Percentiles rank a stretch among this genome's conserved stretches.
Conservation (phyloP, 2,329 filamentous ascomycete species). For the Boeremia lycopersici region DNA sequence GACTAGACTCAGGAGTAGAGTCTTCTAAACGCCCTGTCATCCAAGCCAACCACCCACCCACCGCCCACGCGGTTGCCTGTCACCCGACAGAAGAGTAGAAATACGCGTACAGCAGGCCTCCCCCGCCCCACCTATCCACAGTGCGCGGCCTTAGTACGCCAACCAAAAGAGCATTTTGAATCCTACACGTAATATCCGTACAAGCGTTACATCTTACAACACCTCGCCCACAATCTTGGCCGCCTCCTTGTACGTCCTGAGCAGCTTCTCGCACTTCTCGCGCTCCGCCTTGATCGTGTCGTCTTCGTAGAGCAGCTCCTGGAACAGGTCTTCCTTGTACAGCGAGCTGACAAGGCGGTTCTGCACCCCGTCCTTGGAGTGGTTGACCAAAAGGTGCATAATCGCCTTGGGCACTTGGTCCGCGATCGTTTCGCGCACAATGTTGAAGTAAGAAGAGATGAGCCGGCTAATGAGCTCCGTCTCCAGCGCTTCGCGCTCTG, state of each 20-base stretch:
- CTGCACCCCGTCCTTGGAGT: slow-evolving; percentile 97
- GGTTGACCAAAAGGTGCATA: slow-evolving; percentile 98
- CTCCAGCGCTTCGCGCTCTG: slow-evolving; percentile 94
- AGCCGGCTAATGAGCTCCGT: slow-evolving; percentile 95
- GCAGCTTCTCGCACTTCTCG: slow-evolving; percentile 96
- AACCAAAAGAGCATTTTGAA: slow-evolving; percentile 21
- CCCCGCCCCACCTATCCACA: slow-evolving; percentile 1
- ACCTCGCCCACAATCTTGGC: slow-evolving; percentile 99
- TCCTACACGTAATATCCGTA: slow-evolving; percentile 32
- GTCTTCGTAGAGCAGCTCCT: slow-evolving; percentile 95
- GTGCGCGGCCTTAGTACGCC: neutral
- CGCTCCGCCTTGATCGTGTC: slow-evolving; percentile 96
- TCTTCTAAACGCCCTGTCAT: slow-evolving; percentile 11
- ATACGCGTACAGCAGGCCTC: slow-evolving; percentile 28
- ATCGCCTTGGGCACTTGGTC: slow-evolving; percentile 98
- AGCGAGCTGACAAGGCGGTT: slow-evolving; percentile 94
- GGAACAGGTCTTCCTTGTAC: slow-evolving; percentile 89
- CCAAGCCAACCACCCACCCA: slow-evolving; percentile 9
- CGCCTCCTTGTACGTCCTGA: slow-evolving; percentile 95
- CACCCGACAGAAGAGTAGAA: slow-evolving; percentile 22
- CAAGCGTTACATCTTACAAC: slow-evolving; percentile 34
- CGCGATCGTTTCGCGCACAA: slow-evolving; percentile 96
- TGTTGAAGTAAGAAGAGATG: slow-evolving; percentile 99
- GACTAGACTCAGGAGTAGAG: slow-evolving; percentile 8
- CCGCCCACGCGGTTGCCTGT: neutral